A percentile compares a stretch with the other conserved stretches of the same genome.
Evolutionary conservation across 805 yeast genomes (phyloP).

Genomic region (Starmerella sirachaensis): DNA sequence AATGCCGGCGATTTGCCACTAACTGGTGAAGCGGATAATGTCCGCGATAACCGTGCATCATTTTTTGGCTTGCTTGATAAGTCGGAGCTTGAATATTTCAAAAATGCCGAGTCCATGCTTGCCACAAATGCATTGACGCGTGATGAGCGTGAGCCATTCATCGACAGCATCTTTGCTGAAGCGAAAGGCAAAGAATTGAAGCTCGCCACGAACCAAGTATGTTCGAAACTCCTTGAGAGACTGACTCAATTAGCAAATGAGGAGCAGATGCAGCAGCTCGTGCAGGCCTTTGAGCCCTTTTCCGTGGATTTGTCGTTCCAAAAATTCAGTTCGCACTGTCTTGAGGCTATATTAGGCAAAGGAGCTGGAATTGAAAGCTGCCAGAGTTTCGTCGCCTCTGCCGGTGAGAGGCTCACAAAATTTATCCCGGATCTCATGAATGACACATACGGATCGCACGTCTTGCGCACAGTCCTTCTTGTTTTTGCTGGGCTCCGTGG

Average conservation of each 20-base stretch:
- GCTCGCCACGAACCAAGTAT: slow-evolving; percentile 84
- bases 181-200: slow-evolving; percentile 81
- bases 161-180: slow-evolving; percentile 71
- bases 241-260: slow-evolving; percentile 56
- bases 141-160: slow-evolving; percentile 65
- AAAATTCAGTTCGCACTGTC: slow-evolving; percentile 85
- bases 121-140: slow-evolving; percentile 66
- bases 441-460: slow-evolving; percentile 84
- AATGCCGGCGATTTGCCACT: too few relatives aligned
- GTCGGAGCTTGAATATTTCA: slow-evolving; percentile 79
- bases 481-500: slow-evolving; percentile 69
- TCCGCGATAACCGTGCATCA: slow-evolving; percentile 27
- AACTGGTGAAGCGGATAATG: neutral
- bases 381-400: slow-evolving; percentile 48
- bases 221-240: slow-evolving; percentile 86
- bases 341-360: slow-evolving; percentile 72
- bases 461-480: slow-evolving; percentile 57
- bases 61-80: slow-evolving; percentile 83
- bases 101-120: slow-evolving; percentile 78
- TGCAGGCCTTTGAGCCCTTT: slow-evolving; percentile 58
- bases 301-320: slow-evolving; percentile 69
- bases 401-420: slow-evolving; percentile 57
- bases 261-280: slow-evolving; percentile 51
- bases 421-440: slow-evolving; percentile 45
- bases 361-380: slow-evolving; percentile 63